Conservation (phyloP, 2,329 filamentous ascomycete genomes). For the Ophioceras dolichostomum region DNA sequence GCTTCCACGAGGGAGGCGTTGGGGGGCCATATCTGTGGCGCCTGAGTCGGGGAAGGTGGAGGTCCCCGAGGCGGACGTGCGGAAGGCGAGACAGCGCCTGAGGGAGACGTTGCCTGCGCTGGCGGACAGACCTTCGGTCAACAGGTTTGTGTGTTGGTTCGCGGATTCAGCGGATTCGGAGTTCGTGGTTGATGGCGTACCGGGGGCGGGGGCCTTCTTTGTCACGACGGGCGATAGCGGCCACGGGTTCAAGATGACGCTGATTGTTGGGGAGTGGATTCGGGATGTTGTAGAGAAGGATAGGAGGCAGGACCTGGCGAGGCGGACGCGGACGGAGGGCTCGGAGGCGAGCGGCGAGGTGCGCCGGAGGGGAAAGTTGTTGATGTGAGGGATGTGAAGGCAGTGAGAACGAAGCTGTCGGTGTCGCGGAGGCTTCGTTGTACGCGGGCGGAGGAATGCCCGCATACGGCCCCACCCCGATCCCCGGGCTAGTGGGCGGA, state of each 20-base stretch:
- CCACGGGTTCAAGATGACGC: conserved; percentile 51
- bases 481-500: too few relatives aligned
- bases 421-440: too few relatives aligned
- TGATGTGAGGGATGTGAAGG: background rate
- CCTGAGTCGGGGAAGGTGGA: too few relatives aligned
- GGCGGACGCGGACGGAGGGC: conserved; percentile 40
- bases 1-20: conserved; percentile 17
- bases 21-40: too few relatives aligned
- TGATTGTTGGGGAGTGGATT: conserved; percentile 44
- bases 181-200: conserved; percentile 47
- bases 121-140: conserved; percentile 41
- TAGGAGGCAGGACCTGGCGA: conserved; percentile 22
- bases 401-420: background rate
- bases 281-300: conserved; percentile 29
- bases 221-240: conserved; percentile 42
- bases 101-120: conserved; percentile 38
- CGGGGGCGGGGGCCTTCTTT: conserved; percentile 23
- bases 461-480: too few relatives aligned
- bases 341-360: conserved; percentile 5
- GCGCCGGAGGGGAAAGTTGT: conserved; percentile 18
- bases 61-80: conserved; percentile 40
- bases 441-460: too few relatives aligned
- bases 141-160: conserved; percentile 49
- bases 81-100: conserved; percentile 35
- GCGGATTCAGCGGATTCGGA: conserved; percentile 49